Conservation (phyloP, 108 stramenopile species). For the Bacterosira constricta region DNA sequence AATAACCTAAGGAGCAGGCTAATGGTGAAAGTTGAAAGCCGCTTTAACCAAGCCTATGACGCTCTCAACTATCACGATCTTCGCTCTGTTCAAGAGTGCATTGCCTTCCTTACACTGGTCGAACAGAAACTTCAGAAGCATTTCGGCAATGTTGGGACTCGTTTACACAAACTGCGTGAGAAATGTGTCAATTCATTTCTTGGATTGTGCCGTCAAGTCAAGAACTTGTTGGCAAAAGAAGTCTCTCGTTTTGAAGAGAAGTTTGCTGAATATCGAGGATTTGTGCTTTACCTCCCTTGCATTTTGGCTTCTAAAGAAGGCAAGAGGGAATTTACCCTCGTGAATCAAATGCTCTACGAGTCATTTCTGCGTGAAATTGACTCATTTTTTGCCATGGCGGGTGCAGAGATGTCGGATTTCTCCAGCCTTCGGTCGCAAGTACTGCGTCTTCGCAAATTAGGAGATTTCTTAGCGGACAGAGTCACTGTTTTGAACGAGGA, state of each 20-base stretch:
- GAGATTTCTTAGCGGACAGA: constrained; percentile 51
- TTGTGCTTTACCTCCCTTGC: constrained; percentile 34
- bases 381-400: neutral
- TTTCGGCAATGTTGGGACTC: constrained; percentile 16
- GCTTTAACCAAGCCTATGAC: constrained; percentile 11
- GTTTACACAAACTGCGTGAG: constrained; percentile 20
- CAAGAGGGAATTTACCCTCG: constrained; percentile 35
- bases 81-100: constrained; percentile 34
- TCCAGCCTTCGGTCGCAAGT: constrained; percentile 23
- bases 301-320: constrained; percentile 14
- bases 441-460: constrained; percentile 24
- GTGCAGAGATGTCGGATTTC: constrained; percentile 35
- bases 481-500: constrained; percentile 29
- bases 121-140: constrained; percentile 29
- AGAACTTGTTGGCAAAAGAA: constrained; percentile 23
- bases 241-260: constrained; percentile 42
- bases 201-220: constrained; percentile 34
- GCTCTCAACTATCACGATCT: constrained; percentile 41
- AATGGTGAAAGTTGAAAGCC: neutral
- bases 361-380: constrained; percentile 33
- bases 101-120: constrained; percentile 36
- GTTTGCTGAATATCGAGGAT: constrained; percentile 49
- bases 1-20: too few relatives aligned
- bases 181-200: constrained; percentile 15
- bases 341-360: constrained; percentile 54